Percentiles rank a stretch among this genome's conserved stretches.
These are phyloP conservation scores for Tylopilus subfusipes DNA, from an alignment of 768 basidiomycete genomes.

Conservation along the genomic window DNA sequence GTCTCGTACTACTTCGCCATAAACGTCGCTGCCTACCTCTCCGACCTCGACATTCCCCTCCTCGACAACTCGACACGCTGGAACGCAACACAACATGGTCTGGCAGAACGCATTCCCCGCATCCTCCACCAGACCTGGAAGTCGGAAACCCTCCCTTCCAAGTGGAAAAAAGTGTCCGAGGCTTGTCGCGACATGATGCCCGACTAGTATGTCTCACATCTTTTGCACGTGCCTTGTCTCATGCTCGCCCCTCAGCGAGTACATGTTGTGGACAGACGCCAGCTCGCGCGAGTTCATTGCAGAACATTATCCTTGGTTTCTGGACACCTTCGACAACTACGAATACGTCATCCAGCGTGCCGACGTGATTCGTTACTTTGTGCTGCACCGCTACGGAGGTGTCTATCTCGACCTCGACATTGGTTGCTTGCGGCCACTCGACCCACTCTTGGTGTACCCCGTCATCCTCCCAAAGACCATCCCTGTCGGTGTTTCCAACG, in stretches of 20 bases:
- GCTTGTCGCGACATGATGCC: conserved; percentile 89
- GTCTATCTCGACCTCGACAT: conserved; percentile 97
- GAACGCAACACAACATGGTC: conserved; percentile 60
- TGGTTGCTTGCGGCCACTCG: conserved; percentile 82
- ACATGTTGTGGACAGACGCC: conserved; percentile 97
- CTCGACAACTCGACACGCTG: conserved; percentile 53
- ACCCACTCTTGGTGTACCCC: conserved; percentile 80
- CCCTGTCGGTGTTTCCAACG: conserved; percentile 96
- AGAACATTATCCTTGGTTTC: conserved; percentile 84
- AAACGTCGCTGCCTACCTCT: conserved; percentile 71
- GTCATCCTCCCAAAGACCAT: conserved; percentile 94
- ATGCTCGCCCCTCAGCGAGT: conserved; percentile 57
- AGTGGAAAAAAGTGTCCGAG: conserved; percentile 79
- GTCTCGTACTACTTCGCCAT: conserved; percentile 89
- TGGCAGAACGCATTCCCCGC: conserved; percentile 77
- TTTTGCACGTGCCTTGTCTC: conserved; percentile 10
- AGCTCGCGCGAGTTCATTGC: conserved; percentile 88
- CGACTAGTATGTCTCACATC: conserved; percentile 74
- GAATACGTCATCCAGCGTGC: conserved; percentile 91
- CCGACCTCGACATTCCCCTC: conserved; percentile 69
- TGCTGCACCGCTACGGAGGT: conserved; percentile 93
- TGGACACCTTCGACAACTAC: conserved; percentile 92
- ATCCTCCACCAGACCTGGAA: conserved; percentile 99
- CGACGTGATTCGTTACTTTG: conserved; percentile 96
- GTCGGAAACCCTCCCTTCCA: conserved; percentile 74